Evolutionary conservation across 768 basidiomycete species (phyloP).

Genomic region (Grammothele lineata): DNA sequence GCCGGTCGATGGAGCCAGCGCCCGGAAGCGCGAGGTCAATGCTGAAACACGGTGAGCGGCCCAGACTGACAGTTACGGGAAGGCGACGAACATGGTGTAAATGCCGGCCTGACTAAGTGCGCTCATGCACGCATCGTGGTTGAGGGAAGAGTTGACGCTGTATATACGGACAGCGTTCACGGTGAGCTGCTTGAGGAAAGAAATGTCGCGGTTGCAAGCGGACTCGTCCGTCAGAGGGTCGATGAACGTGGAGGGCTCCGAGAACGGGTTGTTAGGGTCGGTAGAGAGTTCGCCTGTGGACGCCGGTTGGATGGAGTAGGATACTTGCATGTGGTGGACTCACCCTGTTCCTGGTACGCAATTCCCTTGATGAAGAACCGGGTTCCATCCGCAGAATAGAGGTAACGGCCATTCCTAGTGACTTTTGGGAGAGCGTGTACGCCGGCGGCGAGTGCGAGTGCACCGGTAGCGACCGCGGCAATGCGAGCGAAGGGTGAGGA

Average conservation of each 20-base stretch:
- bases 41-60: slow-evolving; percentile 35
- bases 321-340: slow-evolving; percentile 1
- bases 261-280: slow-evolving; percentile 55
- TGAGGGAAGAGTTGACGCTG: slow-evolving; percentile 74
- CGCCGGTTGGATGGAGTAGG: too few species aligned
- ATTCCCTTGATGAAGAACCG: slow-evolving; percentile 89
- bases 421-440: slow-evolving; percentile 69
- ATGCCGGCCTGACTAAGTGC: slow-evolving; percentile 75
- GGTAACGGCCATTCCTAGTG: slow-evolving; percentile 69
- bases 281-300: slow-evolving; percentile 33
- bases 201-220: slow-evolving; percentile 76
- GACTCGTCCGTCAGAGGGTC: slow-evolving; percentile 71
- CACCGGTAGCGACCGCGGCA: slow-evolving; percentile 30
- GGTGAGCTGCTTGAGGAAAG: slow-evolving; percentile 67
- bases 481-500: slow-evolving; percentile 24
- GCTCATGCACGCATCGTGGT: slow-evolving; percentile 87
- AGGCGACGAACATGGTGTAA: slow-evolving; percentile 71
- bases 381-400: slow-evolving; percentile 70
- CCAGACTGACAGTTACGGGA: slow-evolving; percentile 1
- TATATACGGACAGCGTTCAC: slow-evolving; percentile 86
- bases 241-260: slow-evolving; percentile 68
- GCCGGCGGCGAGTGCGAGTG: slow-evolving; percentile 39
- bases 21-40: slow-evolving; percentile 83
- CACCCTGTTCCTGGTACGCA: slow-evolving; percentile 82
- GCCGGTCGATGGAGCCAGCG: slow-evolving; percentile 81